Conservation (phyloP, 495 filamentous ascomycete species). For the Talaromyces liani region DNA sequence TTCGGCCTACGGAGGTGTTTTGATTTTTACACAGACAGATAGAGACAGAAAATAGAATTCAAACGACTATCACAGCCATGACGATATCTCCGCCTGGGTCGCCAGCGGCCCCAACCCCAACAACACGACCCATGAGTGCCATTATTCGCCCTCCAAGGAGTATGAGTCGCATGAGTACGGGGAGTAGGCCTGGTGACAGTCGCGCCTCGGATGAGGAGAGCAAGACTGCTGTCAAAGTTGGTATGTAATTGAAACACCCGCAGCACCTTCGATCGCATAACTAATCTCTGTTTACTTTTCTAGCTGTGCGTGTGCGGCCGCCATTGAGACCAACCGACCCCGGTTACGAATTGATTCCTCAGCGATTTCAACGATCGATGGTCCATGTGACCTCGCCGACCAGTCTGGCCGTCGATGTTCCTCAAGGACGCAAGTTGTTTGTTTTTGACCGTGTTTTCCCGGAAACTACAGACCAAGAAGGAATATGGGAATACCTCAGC, state of each 20-base stretch:
- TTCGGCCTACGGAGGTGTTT: slow-evolving; percentile 1
- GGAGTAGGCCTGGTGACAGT: slow-evolving; percentile 73
- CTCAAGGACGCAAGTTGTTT: slow-evolving; percentile 88
- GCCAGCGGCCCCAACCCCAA: slow-evolving; percentile 44
- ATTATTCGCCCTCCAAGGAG: slow-evolving; percentile 76
- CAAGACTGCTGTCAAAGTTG: slow-evolving; percentile 98
- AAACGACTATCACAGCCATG: slow-evolving; percentile 23
- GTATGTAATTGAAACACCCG: slow-evolving; percentile 50
- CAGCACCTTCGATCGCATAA: slow-evolving; percentile 11
- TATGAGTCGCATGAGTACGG: slow-evolving; percentile 84
- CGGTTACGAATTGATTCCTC: slow-evolving; percentile 88
- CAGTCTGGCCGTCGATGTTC: slow-evolving; percentile 79
- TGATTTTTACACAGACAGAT: background rate
- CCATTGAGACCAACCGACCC: slow-evolving; percentile 79
- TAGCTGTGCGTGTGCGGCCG: slow-evolving; percentile 91
- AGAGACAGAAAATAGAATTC: background rate
- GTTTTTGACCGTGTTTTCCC: slow-evolving; percentile 94
- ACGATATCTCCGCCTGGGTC: slow-evolving; percentile 53
- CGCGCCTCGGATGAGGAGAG: slow-evolving; percentile 89
- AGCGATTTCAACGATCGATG: slow-evolving; percentile 90
- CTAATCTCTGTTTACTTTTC: slow-evolving; percentile 11
- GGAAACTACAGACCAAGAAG: slow-evolving; percentile 76
- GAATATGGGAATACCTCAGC: slow-evolving; percentile 88
- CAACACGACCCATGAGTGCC: slow-evolving; percentile 72
- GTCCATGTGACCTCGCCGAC: slow-evolving; percentile 81